Base-by-base conservation (phyloP, 257 asterid species). In the Forsythia viridissima region DNA sequence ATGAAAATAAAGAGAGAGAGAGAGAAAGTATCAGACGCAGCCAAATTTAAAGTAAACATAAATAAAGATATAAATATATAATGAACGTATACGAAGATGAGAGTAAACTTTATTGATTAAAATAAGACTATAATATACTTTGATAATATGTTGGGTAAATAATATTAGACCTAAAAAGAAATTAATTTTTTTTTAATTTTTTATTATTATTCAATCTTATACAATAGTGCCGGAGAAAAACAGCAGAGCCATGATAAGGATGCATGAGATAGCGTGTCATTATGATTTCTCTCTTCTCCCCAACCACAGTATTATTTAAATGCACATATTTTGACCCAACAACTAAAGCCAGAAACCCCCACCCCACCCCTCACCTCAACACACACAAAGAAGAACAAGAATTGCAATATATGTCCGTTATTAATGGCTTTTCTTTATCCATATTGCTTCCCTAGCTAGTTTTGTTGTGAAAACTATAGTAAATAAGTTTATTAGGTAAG, bases 1-100 rank as follows among this genome's bases (percentile, higher is more conserved):
- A 78, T 34, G 61, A 72, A 30, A 74, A 70, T 24, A 38, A 52
- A 37, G 76, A 73, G 38, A 37, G 75, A 66, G 12, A 61, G 73
- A 21, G 71, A 36, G 80, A 24, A 20, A 40, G 42, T 36, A 11
- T 39, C 69, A 63, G 70, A 63, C 7, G 70, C 70, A 63, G 38
- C 40, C 70, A 21, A 24, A 63, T 12, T 46, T 21, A 3, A 61
- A 61, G 38, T 9, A 61, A 59, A 59, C 67, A 20, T 59, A 59
- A n/a, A 63, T 63, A 21, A 63, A 63, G 18, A 21, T 63, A 63
- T 63, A 63, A 24, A 63, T 24, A 63, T 63, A 30, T 4, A 21
- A 4, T 9, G 39, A 63, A 16, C 39, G 7, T 40, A 5, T 40
- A 16, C 74, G 18, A 52, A 21, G 6, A 46, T 37, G 71, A 61